Evolutionary conservation across 2,329 filamentous ascomycete genomes (phyloP), one percentile per base, ranked within the genome.

Genomic region (Aspergillus ochraceoroseus): DNA sequence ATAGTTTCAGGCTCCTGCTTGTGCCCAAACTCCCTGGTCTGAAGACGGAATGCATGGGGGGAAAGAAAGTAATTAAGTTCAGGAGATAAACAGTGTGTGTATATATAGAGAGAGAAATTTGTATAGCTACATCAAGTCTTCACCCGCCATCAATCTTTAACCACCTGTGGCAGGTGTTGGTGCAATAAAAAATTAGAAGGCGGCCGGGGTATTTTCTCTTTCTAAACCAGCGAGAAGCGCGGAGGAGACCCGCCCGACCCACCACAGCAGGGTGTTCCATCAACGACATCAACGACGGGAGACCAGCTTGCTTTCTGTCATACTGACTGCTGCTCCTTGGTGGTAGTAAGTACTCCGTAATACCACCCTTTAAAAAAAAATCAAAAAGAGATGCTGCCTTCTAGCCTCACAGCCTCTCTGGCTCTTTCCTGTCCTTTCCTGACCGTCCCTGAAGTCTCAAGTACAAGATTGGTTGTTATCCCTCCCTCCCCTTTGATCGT

Each of bases 221-320:
- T 39, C 32, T 33, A 47, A 32, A 42, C 46, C 48, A 52, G 51
- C 48, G 36, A 48, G 32, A 43, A 48, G 43, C 48, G 48, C 42
- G 47, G 51, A 54, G 49, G 51, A 45, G 42, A 36, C 45, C 45
- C 47, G 34, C 44, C 32, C 30, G 51, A 51, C 51, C 51, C 51
- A 52, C 51, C 31, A 9, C 44, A 27, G 23, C 29, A 33, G 38
- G 41, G 44, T 38, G 38, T 46, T 51, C 48, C 43, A 49, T 49
- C 43, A n/a, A n/a, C 15, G n/a, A 6, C 28, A 30, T 30, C 32
- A 33, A 12, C 17, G 18, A 11, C 15, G 32, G 37, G 40, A 40
- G 40, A 41, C 32, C 35, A 39, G 34, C 11, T 20, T 43, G 33
- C 30, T 47, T 41, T 32, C 47, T 44, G 44, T 51, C 49, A 47